phyloP scores from a whole-genome alignment of 805 yeast species.

The Hanseniaspora pseudoguilliermondii region DNA sequence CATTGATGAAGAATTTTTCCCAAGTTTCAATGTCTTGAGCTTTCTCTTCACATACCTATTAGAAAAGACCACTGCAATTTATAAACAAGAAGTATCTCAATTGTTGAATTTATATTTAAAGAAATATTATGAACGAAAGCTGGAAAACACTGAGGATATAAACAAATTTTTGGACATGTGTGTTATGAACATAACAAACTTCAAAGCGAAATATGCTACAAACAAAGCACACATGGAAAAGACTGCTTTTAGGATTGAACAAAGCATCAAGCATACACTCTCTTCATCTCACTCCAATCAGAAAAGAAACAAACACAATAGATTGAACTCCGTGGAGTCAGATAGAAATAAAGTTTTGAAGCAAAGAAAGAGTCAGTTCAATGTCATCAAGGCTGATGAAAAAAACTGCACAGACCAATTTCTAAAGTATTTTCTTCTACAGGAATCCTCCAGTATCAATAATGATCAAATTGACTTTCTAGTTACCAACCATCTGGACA shows the following conservation, averaged over 20 bases:
- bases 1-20: background rate
- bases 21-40: slow-evolving; percentile 4
- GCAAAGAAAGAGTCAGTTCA: background rate
- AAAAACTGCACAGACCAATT: background rate
- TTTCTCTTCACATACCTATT: slow-evolving; percentile 4
- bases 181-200: background rate
- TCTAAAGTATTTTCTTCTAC: background rate
- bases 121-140: background rate
- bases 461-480: slow-evolving; percentile 8
- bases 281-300: background rate
- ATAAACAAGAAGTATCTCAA: background rate
- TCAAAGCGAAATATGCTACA: background rate
- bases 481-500: background rate
- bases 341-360: background rate
- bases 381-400: background rate
- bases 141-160: background rate
- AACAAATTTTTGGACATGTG: slow-evolving; percentile 3
- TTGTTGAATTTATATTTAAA: background rate
- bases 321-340: background rate
- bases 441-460: background rate
- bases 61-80: background rate
- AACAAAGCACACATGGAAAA: background rate
- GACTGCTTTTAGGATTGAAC: background rate
- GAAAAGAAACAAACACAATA: background rate
- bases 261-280: background rate